Conservation (phyloP, 495 filamentous ascomycete genomes). For the Cudoniella acicularis region DNA sequence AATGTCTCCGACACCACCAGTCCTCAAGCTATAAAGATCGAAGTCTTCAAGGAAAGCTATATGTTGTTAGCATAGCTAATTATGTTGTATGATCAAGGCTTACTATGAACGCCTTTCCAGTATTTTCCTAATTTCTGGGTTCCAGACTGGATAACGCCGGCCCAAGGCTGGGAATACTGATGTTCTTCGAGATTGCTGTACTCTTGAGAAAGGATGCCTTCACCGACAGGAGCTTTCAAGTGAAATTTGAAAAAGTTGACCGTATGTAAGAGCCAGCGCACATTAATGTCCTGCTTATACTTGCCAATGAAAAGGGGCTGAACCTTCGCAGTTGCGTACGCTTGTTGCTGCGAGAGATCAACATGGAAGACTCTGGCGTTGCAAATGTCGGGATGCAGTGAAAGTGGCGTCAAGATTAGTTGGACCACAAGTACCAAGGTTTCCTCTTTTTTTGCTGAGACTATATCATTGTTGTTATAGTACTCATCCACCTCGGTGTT, state of each 20-base stretch:
- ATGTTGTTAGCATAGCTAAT: constrained; percentile 3
- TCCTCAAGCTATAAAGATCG: constrained; percentile 2
- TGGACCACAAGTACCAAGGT: constrained; percentile 10
- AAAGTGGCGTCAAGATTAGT: constrained; percentile 16
- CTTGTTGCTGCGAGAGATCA: constrained; percentile 17
- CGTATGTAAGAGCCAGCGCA: constrained; percentile 14
- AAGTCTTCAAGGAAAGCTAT: not conserved
- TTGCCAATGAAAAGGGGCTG: constrained; percentile 20
- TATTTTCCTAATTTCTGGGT: constrained; percentile 15
- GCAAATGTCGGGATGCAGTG: constrained; percentile 13
- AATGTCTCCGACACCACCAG: not conserved
- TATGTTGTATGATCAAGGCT: not conserved
- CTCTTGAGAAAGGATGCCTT: constrained; percentile 18
- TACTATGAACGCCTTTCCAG: constrained; percentile 27
- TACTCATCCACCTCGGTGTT: constrained; percentile 11
- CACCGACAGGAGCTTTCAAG: constrained; percentile 12
- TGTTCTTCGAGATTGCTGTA: constrained; percentile 10
- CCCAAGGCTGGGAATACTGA: constrained; percentile 19
- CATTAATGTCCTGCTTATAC: constrained; percentile 14
- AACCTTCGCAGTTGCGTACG: constrained; percentile 2
- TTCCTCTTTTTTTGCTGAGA: not conserved
- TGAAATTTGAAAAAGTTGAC: constrained; percentile 29
- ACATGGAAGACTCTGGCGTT: constrained; percentile 12
- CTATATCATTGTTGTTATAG: not conserved
- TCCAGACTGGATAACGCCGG: constrained; percentile 15